A percentile compares a stretch with the other conserved stretches of the same genome.
These are phyloP conservation scores for Mycena maculata DNA, from an alignment of 768 basidiomycete genomes.

Conservation along the genomic window DNA sequence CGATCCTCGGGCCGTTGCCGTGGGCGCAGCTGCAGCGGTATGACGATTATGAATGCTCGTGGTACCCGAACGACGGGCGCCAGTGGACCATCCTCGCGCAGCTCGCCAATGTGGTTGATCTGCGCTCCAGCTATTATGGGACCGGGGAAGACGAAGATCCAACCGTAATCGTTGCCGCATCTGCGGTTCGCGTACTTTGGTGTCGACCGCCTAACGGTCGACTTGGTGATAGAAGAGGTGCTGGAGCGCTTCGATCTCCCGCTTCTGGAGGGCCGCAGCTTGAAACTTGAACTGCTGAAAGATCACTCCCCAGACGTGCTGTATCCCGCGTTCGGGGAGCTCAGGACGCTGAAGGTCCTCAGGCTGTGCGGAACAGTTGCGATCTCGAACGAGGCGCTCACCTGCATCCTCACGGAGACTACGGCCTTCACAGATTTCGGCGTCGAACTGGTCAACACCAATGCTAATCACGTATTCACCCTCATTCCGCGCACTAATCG, in stretches of 20 bases:
- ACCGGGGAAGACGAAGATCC: neutral
- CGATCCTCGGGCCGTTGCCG: neutral
- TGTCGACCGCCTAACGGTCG: neutral
- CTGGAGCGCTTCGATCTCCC: constrained; percentile 1
- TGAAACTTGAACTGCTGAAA: neutral
- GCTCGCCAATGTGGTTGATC: constrained; percentile 4
- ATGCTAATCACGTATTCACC: neutral
- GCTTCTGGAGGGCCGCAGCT: constrained; percentile 1
- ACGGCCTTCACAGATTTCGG: neutral
- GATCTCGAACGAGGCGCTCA: constrained; percentile 1
- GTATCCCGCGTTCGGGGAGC: neutral
- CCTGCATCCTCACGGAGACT: neutral
- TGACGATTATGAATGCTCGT: neutral
- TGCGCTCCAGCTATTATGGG: neutral
- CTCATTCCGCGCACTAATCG: neutral
- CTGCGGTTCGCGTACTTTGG: neutral
- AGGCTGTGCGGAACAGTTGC: neutral
- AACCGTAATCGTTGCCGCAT: neutral
- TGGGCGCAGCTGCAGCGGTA: constrained; percentile 8
- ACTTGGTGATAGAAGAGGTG: neutral
- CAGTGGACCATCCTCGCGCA: constrained; percentile 6
- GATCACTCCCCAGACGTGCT: neutral
- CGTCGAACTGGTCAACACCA: neutral
- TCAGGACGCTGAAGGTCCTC: constrained; percentile 3
- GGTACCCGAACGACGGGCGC: neutral